Percentiles rank a stretch among this genome's conserved stretches.
Evolutionary conservation across 108 stramenopile genomes (phyloP).

Genomic region (Parmales sp.): DNA sequence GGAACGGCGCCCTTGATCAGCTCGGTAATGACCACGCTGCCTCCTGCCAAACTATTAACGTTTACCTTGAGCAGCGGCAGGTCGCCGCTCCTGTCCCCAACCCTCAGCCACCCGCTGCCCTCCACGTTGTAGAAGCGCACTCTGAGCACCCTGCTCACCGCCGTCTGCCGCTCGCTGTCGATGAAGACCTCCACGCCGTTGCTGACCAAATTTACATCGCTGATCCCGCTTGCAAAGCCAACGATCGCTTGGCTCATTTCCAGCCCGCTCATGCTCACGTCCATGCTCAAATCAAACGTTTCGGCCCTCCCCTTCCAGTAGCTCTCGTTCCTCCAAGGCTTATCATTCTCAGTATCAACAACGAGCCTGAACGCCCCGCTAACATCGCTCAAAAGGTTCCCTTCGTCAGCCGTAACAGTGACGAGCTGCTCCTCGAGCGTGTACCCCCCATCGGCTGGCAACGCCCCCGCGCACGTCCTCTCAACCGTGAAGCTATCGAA

Average conservation of each 20-base stretch:
- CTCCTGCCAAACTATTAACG: not conserved
- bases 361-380: not conserved
- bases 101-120: not conserved
- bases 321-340: not conserved
- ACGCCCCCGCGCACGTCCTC: not conserved
- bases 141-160: not conserved
- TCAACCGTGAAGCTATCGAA: not conserved
- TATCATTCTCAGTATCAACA: not conserved
- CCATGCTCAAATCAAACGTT: no score
- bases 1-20: not conserved
- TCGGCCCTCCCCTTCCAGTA: not conserved
- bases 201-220: not conserved
- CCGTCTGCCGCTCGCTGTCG: not conserved
- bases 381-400: not conserved
- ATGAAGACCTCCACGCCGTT: not conserved
- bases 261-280: no score
- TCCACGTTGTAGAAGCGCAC: not conserved
- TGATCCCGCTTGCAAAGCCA: no score
- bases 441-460: not conserved
- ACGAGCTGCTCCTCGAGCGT: constrained; percentile 11
- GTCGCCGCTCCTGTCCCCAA: not conserved
- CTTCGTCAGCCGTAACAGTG: not conserved
- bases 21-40: not conserved
- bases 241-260: no score
- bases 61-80: not conserved